These are phyloP conservation scores for Hemileccinum impolitum DNA, from an alignment of 768 basidiomycete genomes.

Conservation along the genomic window DNA sequence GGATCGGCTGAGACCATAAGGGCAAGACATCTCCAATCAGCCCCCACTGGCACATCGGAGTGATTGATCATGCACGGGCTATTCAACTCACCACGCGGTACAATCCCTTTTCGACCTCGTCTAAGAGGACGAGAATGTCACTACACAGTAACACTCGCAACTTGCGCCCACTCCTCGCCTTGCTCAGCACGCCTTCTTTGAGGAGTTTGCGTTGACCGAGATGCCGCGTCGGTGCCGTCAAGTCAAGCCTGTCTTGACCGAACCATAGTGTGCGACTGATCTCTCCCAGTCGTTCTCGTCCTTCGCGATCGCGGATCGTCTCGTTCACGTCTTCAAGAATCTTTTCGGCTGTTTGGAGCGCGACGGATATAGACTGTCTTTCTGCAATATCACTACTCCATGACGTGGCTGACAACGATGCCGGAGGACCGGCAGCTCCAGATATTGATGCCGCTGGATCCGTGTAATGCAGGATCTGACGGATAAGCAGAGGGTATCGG, in stretches of 20 bases:
- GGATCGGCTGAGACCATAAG: slow-evolving; percentile 52
- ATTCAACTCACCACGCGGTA: slow-evolving; percentile 71
- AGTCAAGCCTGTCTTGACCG: slow-evolving; percentile 81
- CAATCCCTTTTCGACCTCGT: slow-evolving; percentile 61
- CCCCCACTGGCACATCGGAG: too few species aligned
- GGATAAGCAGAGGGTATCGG: slow-evolving; percentile 86
- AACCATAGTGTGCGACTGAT: slow-evolving; percentile 85
- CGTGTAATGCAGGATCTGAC: slow-evolving; percentile 82
- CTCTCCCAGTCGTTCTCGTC: slow-evolving; percentile 64
- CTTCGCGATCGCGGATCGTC: slow-evolving; percentile 80
- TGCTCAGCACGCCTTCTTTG: slow-evolving; percentile 73
- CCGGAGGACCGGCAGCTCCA: background rate
- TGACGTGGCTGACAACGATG: background rate
- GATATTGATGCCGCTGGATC: slow-evolving; percentile 38
- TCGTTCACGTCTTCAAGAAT: slow-evolving; percentile 86
- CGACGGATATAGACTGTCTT: slow-evolving; percentile 46
- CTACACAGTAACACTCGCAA: slow-evolving; percentile 80
- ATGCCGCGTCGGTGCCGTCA: slow-evolving; percentile 85
- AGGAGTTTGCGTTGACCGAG: slow-evolving; percentile 79
- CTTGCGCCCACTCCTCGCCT: slow-evolving; percentile 81
- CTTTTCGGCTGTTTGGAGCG: slow-evolving; percentile 64
- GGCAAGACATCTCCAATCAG: too few species aligned
- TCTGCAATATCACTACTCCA: slow-evolving; percentile 40
- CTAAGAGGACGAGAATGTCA: slow-evolving; percentile 85
- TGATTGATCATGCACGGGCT: background rate